Percentiles rank a stretch among this genome's conserved stretches.
phyloP scores from a whole-genome alignment of 345 rosid species.

The Dimocarpus longan region DNA sequence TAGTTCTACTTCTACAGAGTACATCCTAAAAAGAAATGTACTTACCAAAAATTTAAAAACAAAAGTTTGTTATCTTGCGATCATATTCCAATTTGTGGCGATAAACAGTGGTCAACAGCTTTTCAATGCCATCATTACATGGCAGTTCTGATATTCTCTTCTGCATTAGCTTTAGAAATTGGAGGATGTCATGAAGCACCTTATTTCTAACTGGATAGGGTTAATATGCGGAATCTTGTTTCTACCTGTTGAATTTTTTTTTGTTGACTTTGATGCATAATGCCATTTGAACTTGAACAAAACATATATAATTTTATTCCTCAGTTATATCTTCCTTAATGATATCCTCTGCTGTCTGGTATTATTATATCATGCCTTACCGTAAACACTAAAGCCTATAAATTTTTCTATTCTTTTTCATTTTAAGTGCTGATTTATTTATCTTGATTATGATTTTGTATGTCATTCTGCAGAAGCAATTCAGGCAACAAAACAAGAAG shows the following conservation, averaged over 20 bases:
- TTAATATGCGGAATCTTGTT: background rate
- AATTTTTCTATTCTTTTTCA: background rate
- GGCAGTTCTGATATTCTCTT: background rate
- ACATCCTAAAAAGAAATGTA: background rate
- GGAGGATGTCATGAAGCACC: background rate
- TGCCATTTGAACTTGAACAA: background rate
- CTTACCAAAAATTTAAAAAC: background rate
- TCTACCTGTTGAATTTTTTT: background rate
- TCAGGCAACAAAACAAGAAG: constrained; percentile 50
- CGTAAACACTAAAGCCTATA: background rate
- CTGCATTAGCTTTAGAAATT: background rate
- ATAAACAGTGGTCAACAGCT: background rate
- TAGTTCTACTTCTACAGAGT: background rate
- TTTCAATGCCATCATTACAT: background rate
- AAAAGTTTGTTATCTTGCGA: background rate
- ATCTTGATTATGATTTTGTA: background rate
- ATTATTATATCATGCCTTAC: background rate
- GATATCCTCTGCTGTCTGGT: background rate
- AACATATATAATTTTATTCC: too few relatives aligned
- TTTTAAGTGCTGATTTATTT: background rate
- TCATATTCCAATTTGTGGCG: background rate
- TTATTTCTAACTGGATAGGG: background rate
- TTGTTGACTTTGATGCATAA: background rate
- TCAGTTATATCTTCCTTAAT: background rate
- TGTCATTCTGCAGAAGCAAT: constrained; percentile 70